Evolutionary conservation across 306 rosid species (phyloP), one percentile per base, ranked within the genome.

Genomic region (Datisca glomerata): DNA sequence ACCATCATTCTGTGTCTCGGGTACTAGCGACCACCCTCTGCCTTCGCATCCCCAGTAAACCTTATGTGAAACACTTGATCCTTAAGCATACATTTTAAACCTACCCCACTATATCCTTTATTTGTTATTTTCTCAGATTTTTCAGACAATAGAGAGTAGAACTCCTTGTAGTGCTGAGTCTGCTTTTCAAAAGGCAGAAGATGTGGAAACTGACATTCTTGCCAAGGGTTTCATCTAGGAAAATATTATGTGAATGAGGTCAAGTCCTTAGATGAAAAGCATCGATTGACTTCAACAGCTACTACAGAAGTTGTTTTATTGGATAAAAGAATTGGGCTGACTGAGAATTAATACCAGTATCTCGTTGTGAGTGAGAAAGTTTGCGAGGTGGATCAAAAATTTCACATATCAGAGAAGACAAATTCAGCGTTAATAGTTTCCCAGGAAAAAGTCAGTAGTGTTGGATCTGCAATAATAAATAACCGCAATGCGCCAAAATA

Each of bases 171-270:
- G 48, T 39, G 17, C 43, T 12, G 67, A 57, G 41, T 45, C 80
- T 15, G 68, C 59, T 61, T 39, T 40, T 4, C 46, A 49, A 24
- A 68, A 45, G 39, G 82, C 86, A 40, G 80, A 76, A 65, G 93
- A 73, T 49, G 77, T 73, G 33, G 86, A 76, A 18, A 70, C 45
- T 56, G 36, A 63, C 71, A 62, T 81, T 86, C 53, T 81, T 8
- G 86, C 80, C 23, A 73, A 51, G 68, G 80, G 86, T 20, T 76
- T 61, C 56, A 60, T 52, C 56, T 81, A 65, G 93, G 93, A 4
- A 77, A 81, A 60, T 83, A 71, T 28, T 71, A 79, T 9, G 28
- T 81, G 12, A 54, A 42, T 17, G 54, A 40, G 38, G 93, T 86
- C 3, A 76, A 71, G 51, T n/a, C 71, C 16, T 65, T 81, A 8